These are phyloP conservation scores for Blastomyces gilchristii DNA, from an alignment of 2,329 filamentous ascomycete genomes.

Conservation along the genomic window DNA sequence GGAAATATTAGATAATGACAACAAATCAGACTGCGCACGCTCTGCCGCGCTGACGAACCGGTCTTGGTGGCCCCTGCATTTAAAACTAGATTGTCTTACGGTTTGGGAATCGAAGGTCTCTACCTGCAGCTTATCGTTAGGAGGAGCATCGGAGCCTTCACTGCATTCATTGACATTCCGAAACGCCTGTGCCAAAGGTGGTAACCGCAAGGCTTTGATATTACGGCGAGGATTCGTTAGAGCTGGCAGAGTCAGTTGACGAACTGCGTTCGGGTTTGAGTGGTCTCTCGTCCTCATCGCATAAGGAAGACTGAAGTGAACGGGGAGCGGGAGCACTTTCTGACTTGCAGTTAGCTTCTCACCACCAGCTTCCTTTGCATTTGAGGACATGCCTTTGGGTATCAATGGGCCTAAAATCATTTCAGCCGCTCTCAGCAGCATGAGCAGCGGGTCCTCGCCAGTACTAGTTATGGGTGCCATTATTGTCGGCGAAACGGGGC, in stretches of 20 bases:
- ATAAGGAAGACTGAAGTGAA: too few species aligned
- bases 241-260: neutral
- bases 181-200: neutral
- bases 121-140: neutral
- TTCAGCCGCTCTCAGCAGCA: slow-evolving; percentile 2
- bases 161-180: neutral
- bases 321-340: neutral
- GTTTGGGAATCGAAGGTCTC: neutral
- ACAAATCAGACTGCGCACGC: neutral
- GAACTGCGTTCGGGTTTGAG: neutral
- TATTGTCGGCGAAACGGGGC: neutral
- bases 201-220: neutral
- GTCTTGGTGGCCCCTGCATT: neutral
- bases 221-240: neutral
- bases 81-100: neutral
- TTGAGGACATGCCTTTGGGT: slow-evolving; percentile 1
- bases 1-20: neutral
- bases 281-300: neutral
- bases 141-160: neutral
- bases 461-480: neutral
- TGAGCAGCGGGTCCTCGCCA: neutral
- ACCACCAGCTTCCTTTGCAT: neutral
- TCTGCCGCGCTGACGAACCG: neutral
- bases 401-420: slow-evolving; percentile 5
- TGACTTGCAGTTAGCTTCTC: slow-evolving; percentile 1